These are phyloP conservation scores for Eucalyptus curtisii DNA, from an alignment of 345 rosid genomes.

Conservation along the genomic window DNA sequence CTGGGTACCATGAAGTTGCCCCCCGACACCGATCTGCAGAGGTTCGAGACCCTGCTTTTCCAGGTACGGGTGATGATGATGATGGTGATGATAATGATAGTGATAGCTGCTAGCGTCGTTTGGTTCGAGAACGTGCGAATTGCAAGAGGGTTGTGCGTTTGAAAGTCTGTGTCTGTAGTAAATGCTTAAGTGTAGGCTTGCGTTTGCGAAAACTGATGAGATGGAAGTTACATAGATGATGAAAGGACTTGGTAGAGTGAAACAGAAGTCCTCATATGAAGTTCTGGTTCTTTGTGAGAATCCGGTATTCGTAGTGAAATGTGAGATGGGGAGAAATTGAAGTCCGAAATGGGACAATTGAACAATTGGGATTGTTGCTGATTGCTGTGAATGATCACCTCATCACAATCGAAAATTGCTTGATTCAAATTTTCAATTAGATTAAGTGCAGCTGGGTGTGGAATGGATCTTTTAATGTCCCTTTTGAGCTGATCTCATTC, in stretches of 20 bases:
- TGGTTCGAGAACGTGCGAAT: background rate
- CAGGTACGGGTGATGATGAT: constrained; percentile 22
- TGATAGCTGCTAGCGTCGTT: background rate
- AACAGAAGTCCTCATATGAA: background rate
- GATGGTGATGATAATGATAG: no score
- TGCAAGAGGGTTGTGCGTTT: background rate
- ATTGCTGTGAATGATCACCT: background rate
- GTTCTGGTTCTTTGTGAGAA: background rate
- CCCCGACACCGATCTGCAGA: constrained; percentile 32
- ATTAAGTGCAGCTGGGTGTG: background rate
- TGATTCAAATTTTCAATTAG: background rate
- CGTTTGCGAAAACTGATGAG: background rate
- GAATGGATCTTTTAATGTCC: background rate
- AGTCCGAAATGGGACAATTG: background rate
- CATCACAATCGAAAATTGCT: background rate
- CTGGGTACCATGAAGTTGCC: constrained; percentile 86
- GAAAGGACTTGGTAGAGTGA: background rate
- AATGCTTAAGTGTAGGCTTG: background rate
- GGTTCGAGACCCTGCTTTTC: constrained; percentile 61
- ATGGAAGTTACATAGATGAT: background rate
- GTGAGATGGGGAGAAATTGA: background rate
- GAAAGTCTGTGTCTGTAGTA: background rate
- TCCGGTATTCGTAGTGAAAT: background rate
- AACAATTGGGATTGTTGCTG: background rate
- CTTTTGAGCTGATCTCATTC: background rate